phyloP scores from a whole-genome alignment of 805 yeast species.

The Ogataea allantospora region DNA sequence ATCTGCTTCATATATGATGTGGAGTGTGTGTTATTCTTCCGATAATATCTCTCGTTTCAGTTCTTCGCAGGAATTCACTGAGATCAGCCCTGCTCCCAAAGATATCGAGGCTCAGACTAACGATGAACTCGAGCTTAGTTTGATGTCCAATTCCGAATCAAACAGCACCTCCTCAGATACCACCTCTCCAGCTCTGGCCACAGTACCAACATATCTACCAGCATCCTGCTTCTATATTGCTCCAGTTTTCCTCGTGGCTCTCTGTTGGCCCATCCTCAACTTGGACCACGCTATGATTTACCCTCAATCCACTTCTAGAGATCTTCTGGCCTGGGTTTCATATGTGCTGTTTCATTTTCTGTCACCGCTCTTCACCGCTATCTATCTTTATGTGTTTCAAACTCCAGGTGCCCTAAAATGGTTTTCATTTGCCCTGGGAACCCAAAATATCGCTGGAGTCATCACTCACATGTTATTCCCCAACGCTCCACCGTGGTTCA shows the following conservation, averaged over 20 bases:
- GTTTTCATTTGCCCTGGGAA: slow-evolving; percentile 55
- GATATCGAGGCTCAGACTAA: slow-evolving; percentile 13
- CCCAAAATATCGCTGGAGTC: slow-evolving; percentile 59
- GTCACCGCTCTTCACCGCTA: slow-evolving; percentile 59
- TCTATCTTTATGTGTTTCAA: slow-evolving; percentile 64
- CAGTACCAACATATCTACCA: slow-evolving; percentile 19
- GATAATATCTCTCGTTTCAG: slow-evolving; percentile 1
- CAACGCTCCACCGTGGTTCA: slow-evolving; percentile 75
- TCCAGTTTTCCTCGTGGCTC: slow-evolving; percentile 41
- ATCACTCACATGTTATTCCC: slow-evolving; percentile 62
- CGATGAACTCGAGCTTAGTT: slow-evolving; percentile 6
- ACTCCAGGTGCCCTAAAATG: slow-evolving; percentile 59
- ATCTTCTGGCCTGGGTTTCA: slow-evolving; percentile 58
- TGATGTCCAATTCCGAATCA: slow-evolving; percentile 2
- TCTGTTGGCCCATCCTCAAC: slow-evolving; percentile 51
- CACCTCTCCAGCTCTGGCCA: slow-evolving; percentile 3
- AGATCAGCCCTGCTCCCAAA: neutral
- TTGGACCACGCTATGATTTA: slow-evolving; percentile 39
- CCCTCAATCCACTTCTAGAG: slow-evolving; percentile 44
- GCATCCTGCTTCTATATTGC: slow-evolving; percentile 27
- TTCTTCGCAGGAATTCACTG: neutral
- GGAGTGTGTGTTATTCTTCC: slow-evolving; percentile 18
- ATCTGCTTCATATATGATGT: slow-evolving; percentile 18
- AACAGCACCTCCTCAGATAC: slow-evolving; percentile 8
- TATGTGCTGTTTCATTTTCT: slow-evolving; percentile 62